A percentile compares a stretch with the other conserved stretches of the same genome.
These are phyloP conservation scores for Globisporangium echinulatum DNA, from an alignment of 352 stramenopile genomes.

Conservation along the genomic window DNA sequence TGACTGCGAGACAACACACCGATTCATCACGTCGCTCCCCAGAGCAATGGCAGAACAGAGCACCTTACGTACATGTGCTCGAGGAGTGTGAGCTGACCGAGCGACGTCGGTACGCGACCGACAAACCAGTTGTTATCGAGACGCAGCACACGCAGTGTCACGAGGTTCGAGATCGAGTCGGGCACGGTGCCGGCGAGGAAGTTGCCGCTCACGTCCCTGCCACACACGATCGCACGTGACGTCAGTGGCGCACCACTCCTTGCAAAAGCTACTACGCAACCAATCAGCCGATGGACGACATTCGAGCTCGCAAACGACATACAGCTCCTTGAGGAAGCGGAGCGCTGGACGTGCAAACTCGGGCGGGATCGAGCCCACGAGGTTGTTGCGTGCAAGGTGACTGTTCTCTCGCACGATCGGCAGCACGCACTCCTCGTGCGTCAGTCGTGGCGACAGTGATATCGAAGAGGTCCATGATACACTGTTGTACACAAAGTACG, in stretches of 20 bases:
- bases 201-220: slow-evolving; percentile 65
- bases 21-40: too few species aligned
- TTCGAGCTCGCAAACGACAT: slow-evolving; percentile 2
- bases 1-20: too few species aligned
- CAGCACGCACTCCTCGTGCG: background rate
- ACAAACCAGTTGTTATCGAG: slow-evolving; percentile 54
- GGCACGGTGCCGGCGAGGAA: slow-evolving; percentile 50
- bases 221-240: background rate
- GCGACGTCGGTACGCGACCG: slow-evolving; percentile 28
- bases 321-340: slow-evolving; percentile 53
- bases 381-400: slow-evolving; percentile 54
- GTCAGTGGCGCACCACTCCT: background rate
- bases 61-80: slow-evolving; percentile 42
- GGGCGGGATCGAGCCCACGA: slow-evolving; percentile 42
- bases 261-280: background rate
- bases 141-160: slow-evolving; percentile 32
- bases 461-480: background rate
- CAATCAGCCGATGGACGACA: too few species aligned
- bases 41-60: background rate
- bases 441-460: too few species aligned
- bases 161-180: slow-evolving; percentile 31
- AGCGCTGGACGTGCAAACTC: slow-evolving; percentile 47
- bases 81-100: slow-evolving; percentile 35
- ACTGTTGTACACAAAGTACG: slow-evolving; percentile 3
- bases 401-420: slow-evolving; percentile 7